Conservation (phyloP, 2,329 filamentous ascomycete genomes). For the Aspergillus tubingensis region DNA sequence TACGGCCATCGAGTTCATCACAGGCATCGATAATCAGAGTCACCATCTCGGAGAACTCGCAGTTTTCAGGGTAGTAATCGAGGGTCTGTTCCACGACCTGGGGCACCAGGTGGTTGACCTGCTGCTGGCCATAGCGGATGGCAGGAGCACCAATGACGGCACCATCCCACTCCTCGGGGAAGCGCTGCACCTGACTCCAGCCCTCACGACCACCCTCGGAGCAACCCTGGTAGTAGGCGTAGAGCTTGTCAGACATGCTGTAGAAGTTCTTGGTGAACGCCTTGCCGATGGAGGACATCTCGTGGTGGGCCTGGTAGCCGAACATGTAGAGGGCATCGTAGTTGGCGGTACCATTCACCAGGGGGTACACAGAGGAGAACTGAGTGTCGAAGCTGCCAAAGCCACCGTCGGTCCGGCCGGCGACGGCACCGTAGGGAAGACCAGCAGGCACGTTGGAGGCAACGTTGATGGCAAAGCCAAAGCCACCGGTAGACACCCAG, state of each 20-base stretch:
- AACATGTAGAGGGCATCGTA: slow-evolving; percentile 27
- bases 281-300: slow-evolving; percentile 54
- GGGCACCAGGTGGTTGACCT: slow-evolving; percentile 46
- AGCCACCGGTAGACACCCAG: slow-evolving; percentile 51
- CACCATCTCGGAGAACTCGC: slow-evolving; percentile 36
- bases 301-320: slow-evolving; percentile 53
- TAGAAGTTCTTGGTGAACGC: slow-evolving; percentile 46
- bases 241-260: slow-evolving; percentile 31
- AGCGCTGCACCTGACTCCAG: slow-evolving; percentile 55
- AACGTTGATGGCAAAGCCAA: slow-evolving; percentile 48
- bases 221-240: slow-evolving; percentile 57
- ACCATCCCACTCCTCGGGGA: slow-evolving; percentile 50
- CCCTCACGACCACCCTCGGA: slow-evolving; percentile 58
- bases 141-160: slow-evolving; percentile 51
- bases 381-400: slow-evolving; percentile 7
- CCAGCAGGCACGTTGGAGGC: slow-evolving; percentile 6
- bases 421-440: slow-evolving; percentile 8
- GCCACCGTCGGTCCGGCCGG: slow-evolving; percentile 3
- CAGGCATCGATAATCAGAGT: slow-evolving; percentile 58
- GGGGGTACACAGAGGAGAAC: slow-evolving; percentile 2
- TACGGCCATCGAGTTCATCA: slow-evolving; percentile 57
- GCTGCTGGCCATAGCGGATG: slow-evolving; percentile 49
- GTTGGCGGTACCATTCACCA: slow-evolving; percentile 5
- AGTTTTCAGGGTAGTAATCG: slow-evolving; percentile 48
- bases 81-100: slow-evolving; percentile 42